These are phyloP conservation scores for Digitaria exilis DNA, from an alignment of 202 grass and related monocot genomes.

Conservation along the genomic window DNA sequence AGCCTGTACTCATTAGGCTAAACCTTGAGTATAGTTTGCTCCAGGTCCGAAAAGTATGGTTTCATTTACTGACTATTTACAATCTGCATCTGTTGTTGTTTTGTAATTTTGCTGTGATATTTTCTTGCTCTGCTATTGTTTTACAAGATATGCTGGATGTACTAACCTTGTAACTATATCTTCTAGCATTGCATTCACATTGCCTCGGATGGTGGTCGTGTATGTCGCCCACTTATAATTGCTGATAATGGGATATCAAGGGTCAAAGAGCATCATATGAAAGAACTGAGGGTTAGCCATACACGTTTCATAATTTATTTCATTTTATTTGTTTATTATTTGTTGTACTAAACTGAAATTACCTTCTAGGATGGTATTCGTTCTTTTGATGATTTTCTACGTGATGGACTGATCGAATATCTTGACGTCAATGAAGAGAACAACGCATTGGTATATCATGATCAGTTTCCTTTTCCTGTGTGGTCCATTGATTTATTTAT, in stretches of 20 bases:
- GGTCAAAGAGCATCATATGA: conserved; percentile 86
- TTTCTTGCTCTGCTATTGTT: conserved; percentile 3
- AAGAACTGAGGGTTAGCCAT: conserved; percentile 75
- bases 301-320: conserved; percentile 30
- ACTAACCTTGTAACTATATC: conserved; percentile 43
- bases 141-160: conserved; percentile 12
- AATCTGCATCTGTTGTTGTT: conserved; percentile 3
- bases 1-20: not conserved
- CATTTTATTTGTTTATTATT: conserved; percentile 37
- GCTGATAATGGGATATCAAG: conserved; percentile 87
- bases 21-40: not conserved
- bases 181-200: conserved; percentile 85
- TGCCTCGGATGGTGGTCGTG: conserved; percentile 94
- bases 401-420: conserved; percentile 91
- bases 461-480: conserved; percentile 12
- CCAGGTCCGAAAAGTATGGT: not conserved
- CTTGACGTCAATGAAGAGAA: conserved; percentile 99
- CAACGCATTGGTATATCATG: conserved; percentile 81
- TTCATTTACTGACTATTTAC: conserved; percentile 12
- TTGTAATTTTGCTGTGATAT: not conserved
- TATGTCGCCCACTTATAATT: conserved; percentile 96
- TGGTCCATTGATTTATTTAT: conserved; percentile 13
- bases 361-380: conserved; percentile 73
- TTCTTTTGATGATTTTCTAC: conserved; percentile 93
- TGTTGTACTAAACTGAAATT: conserved; percentile 19